Percentiles rank a stretch among this genome's conserved stretches.
Evolutionary conservation across 805 yeast species (phyloP).

Genomic region (Candida coleopterorum): DNA sequence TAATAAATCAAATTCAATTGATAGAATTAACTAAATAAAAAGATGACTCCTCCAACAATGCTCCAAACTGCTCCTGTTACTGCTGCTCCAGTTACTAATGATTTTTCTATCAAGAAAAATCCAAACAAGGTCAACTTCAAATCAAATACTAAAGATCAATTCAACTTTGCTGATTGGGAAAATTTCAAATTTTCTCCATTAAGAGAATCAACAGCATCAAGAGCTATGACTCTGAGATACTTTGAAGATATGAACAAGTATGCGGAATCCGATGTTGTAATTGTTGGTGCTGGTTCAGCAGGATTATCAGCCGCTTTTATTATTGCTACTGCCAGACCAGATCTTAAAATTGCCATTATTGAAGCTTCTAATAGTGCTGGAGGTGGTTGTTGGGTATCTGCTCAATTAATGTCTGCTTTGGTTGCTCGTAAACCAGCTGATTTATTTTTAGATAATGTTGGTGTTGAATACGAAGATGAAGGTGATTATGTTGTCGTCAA

Average conservation of each 20-base stretch:
- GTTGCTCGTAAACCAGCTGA: slow-evolving; percentile 78
- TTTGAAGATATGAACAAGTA: slow-evolving; percentile 68
- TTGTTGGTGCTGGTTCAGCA: slow-evolving; percentile 76
- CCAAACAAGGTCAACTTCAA: slow-evolving; percentile 10
- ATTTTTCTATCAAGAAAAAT: slow-evolving; percentile 7
- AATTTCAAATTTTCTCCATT: slow-evolving; percentile 65
- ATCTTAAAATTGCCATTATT: slow-evolving; percentile 65
- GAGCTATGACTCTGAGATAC: slow-evolving; percentile 76
- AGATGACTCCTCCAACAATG: slow-evolving; percentile 33
- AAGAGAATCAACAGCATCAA: slow-evolving; percentile 71
- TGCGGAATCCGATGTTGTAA: slow-evolving; percentile 70
- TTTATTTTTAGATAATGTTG: slow-evolving; percentile 57
- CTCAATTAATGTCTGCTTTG: slow-evolving; percentile 75
- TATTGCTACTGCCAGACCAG: slow-evolving; percentile 70
- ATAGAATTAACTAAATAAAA: background rate
- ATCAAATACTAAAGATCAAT: slow-evolving; percentile 18
- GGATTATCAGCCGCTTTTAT: slow-evolving; percentile 75
- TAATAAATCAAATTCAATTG: too few relatives aligned
- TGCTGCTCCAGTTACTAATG: too few relatives aligned
- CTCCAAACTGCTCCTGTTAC: slow-evolving; percentile 19
- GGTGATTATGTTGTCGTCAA: slow-evolving; percentile 77
- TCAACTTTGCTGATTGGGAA: slow-evolving; percentile 56
- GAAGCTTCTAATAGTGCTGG: slow-evolving; percentile 77
- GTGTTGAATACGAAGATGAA: slow-evolving; percentile 68
- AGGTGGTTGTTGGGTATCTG: slow-evolving; percentile 79